Evolutionary conservation across 495 filamentous ascomycete genomes (phyloP).

Genomic region (Neurospora sp.): DNA sequence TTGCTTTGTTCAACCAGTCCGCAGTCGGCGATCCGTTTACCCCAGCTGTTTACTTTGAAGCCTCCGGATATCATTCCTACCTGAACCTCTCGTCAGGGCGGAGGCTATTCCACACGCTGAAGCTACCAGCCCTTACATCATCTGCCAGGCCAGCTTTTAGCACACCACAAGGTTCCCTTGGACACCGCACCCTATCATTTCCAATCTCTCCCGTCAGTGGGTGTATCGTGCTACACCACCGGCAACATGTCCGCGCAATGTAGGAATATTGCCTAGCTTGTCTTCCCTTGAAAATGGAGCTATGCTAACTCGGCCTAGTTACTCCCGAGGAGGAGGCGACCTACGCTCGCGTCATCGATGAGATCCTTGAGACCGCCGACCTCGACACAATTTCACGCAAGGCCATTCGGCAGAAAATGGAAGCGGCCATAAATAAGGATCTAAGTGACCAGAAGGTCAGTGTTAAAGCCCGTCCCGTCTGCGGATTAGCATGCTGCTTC

Average conservation of each 20-base stretch:
- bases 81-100: not conserved
- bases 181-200: not conserved
- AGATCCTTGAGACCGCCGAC: slow-evolving; percentile 73
- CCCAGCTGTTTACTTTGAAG: not conserved
- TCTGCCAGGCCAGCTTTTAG: not conserved
- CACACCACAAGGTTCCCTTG: not conserved
- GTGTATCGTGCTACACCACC: slow-evolving; percentile 9
- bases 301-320: slow-evolving; percentile 38
- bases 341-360: slow-evolving; percentile 82
- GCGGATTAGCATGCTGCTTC: not conserved
- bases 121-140: not conserved
- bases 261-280: slow-evolving; percentile 6
- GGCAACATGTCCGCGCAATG: slow-evolving; percentile 21
- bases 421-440: slow-evolving; percentile 62
- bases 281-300: not conserved
- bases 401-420: slow-evolving; percentile 77
- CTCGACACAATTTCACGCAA: slow-evolving; percentile 88
- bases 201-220: slow-evolving; percentile 8
- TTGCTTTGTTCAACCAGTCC: not conserved
- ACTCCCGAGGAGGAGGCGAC: slow-evolving; percentile 53
- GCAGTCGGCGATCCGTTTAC: not conserved
- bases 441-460: slow-evolving; percentile 77
- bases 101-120: not conserved
- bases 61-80: not conserved
- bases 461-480: not conserved